Evolutionary conservation across 2,329 filamentous ascomycete genomes (phyloP), one percentile per base, ranked within the genome.

Genomic region (Pleurostoma richardsiae): DNA sequence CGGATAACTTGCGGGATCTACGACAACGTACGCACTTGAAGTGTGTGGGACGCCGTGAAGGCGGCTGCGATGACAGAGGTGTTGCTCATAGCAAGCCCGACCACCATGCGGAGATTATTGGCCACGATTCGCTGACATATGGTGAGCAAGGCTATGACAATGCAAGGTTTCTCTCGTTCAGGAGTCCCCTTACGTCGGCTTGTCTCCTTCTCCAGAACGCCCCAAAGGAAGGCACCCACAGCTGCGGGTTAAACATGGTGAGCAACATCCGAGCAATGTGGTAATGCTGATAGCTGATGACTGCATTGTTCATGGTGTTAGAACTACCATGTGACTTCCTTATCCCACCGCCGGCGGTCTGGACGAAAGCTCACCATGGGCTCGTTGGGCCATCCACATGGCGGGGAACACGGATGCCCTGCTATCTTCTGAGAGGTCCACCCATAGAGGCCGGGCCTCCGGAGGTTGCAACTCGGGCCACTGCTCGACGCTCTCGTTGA

Each of bases 241-340:
- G 41, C 4, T 54, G 50, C 0, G 70, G 69, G 39, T 72, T 62
- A 40, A 71, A 67, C 4, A 69, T 65, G 2, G 58, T 59, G 1
- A 62, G 60, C 5, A 73, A 53, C 29, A 73, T 70, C 8, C 61
- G 56, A 0, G 66, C 56, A 8, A 72, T 59, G 43, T 68, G 63
- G 41, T 66, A 68, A 49, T 72, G 66, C 45, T 70, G 66, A 40
- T 68, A 56, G 0, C 63, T 70, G 3, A 65, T 63, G 2, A 65
- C 19, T 19, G 19, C 19, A 19, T 19, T 19, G 19, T 19, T 19
- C 19, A 19, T 19, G 19, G 19, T 19, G 19, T 19, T 19, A 19
- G 19, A 19, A 19, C 19, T 19, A 19, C 19, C 19, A 19, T 19
- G 19, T 19, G 19, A 19, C 19, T 19, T 19, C 19, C 19, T 19